These are phyloP conservation scores for Xylaria hypoxylon DNA, from an alignment of 2,329 filamentous ascomycete species.

Conservation along the genomic window DNA sequence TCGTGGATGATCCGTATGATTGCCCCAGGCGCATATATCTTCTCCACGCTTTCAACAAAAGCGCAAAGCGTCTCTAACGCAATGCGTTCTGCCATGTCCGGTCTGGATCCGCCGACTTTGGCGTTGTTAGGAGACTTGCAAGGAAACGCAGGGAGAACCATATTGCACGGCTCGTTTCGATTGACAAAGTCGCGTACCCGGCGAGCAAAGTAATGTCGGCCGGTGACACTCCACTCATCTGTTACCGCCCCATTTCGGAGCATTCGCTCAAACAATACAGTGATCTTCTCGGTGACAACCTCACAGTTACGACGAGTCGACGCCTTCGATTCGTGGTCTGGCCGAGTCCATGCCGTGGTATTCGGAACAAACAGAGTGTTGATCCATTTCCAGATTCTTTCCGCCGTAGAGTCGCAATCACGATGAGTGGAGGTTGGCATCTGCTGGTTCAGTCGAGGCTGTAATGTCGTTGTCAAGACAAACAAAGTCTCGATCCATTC, in stretches of 20 bases:
- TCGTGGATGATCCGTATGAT: conserved; percentile 55
- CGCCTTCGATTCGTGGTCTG: not conserved
- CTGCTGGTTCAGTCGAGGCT: conserved; percentile 6
- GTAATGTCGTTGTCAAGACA: conserved; percentile 19
- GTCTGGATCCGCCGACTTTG: conserved; percentile 51
- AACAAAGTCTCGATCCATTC: conserved; percentile 32
- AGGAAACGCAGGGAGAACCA: conserved; percentile 55
- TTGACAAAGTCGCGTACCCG: conserved; percentile 44
- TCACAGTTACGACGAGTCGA: not conserved
- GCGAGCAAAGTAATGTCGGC: conserved; percentile 41
- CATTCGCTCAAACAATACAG: conserved; percentile 43
- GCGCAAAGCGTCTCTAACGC: conserved; percentile 49
- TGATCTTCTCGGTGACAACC: conserved; percentile 26
- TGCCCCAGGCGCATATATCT: conserved; percentile 51
- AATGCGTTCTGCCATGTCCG: conserved; percentile 53
- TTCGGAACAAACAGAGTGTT: not conserved
- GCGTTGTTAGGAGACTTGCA: conserved; percentile 55
- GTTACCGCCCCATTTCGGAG: conserved; percentile 42
- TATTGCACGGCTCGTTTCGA: conserved; percentile 42
- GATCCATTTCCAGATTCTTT: not conserved
- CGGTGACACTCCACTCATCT: conserved; percentile 44
- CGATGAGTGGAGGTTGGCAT: not conserved
- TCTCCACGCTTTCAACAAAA: conserved; percentile 49
- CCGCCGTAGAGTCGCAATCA: not conserved
- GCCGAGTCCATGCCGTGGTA: not conserved